Base-by-base conservation (phyloP, 2,329 filamentous ascomycete genomes). In the Zelopaecilomyces penicillatus region DNA sequence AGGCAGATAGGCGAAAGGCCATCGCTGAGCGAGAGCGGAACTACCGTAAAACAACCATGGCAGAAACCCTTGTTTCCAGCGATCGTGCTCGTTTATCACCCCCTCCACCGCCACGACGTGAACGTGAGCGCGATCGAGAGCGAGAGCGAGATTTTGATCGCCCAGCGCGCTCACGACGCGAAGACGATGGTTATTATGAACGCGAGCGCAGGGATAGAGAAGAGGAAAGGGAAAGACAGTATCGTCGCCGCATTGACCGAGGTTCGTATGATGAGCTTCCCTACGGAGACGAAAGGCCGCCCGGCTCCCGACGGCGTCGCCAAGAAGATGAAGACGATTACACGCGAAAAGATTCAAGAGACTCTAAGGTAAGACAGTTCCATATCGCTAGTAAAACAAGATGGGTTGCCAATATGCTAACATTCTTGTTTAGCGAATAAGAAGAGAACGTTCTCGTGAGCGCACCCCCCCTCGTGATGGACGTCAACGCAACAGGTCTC, bases 1-100 rank as follows among this genome's bases (percentile, higher is more conserved):
- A 97, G 66, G 93, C 90, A 48, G 93, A 98, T 62, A 82, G 93
- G 53, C 85, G 89, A 57, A 93, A 91, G 64, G 91, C 91, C 37
- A 90, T 93, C 60, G 89, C 90, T 46, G 90, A 95, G 61, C 84
- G 94, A 39, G 94, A 97, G 68, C 85, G 90, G 53, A 90, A 94
- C 56, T 94, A 95, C 67, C 83, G 87, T 63, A 94, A 93, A 68
- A 74, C 80, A 37, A 81, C 76, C 60, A 80, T 80, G 67, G 85
- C 83, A 52, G 79, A 82, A 56, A 78, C 71, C 52, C 65, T 80
- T 19, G 62, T 82, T 43, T 74, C 74, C 42, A 61, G 57, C 37
- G 76, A 79, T 50, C 73, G 73, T 50, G 70, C 68, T 52, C 63
- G 70, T 50, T 45, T 68, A 44, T 63, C 71, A 52, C 57, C 68